Conservation (phyloP, 352 stramenopile species). For the Globisporangium viniferum region DNA sequence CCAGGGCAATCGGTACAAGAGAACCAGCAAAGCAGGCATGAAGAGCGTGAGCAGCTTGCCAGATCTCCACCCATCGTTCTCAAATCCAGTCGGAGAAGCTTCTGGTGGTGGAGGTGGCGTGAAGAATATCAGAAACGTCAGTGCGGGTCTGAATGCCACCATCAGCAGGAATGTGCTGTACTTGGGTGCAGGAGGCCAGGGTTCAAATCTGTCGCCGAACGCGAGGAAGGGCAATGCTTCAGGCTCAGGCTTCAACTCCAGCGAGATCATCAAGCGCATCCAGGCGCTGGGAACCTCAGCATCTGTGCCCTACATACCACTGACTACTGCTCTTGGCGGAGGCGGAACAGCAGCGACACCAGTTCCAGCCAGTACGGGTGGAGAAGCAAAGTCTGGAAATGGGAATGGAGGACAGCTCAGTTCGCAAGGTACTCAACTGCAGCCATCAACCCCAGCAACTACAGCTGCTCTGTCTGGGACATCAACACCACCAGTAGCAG, state of each 20-base stretch:
- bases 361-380: background rate
- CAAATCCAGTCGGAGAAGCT: background rate
- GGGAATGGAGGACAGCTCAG: background rate
- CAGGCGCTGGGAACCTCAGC: constrained; percentile 46
- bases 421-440: background rate
- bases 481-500: background rate
- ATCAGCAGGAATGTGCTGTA: constrained; percentile 6
- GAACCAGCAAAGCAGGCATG: constrained; percentile 16
- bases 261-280: constrained; percentile 53
- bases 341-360: background rate
- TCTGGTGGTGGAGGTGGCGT: background rate
- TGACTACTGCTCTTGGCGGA: constrained; percentile 11
- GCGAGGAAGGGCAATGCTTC: background rate
- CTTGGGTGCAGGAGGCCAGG: background rate
- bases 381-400: background rate
- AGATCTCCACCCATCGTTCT: constrained; percentile 26
- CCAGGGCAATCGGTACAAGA: background rate
- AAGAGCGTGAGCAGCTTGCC: constrained; percentile 34
- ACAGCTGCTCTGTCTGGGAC: background rate
- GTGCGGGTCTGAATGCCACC: background rate
- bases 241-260: constrained; percentile 26
- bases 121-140: background rate
- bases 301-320: constrained; percentile 25
- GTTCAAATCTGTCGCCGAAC: background rate
- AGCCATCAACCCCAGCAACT: background rate